Evolutionary conservation across 2,329 filamentous ascomycete genomes (phyloP).

Genomic region (Podosphaera fusca): DNA sequence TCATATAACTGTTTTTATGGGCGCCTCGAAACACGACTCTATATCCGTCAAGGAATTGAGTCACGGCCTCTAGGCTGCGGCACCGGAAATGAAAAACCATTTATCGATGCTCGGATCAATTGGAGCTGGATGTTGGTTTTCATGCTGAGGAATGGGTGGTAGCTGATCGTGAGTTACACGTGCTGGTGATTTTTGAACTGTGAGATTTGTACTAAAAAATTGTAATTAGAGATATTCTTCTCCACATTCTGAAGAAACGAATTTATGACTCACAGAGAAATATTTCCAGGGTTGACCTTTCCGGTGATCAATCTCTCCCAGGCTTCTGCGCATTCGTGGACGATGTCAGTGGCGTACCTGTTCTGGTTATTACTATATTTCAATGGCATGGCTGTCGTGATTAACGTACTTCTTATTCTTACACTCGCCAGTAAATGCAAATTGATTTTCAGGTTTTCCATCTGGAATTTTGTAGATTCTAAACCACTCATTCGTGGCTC

Average conservation of each 20-base stretch:
- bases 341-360: constrained; percentile 81
- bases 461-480: constrained; percentile 99
- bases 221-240: constrained; percentile 12
- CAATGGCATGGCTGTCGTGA: background rate
- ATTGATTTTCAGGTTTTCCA: constrained; percentile 99
- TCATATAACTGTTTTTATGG: background rate
- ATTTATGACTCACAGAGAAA: constrained; percentile 48
- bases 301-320: constrained; percentile 93
- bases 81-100: constrained; percentile 99
- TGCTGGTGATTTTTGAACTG: constrained; percentile 49
- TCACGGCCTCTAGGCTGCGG: constrained; percentile 42
- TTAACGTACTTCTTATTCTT: constrained; percentile 80
- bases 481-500: constrained; percentile 99
- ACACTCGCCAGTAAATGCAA: constrained; percentile 98
- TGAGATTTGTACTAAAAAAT: constrained; percentile 50
- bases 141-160: constrained; percentile 51
- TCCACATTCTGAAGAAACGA: constrained; percentile 1
- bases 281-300: constrained; percentile 55
- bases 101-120: constrained; percentile 97
- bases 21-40: constrained; percentile 2
- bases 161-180: constrained; percentile 47
- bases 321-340: constrained; percentile 86
- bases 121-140: constrained; percentile 65
- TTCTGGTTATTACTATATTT: constrained; percentile 4
- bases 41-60: background rate